A percentile compares a stretch with the other conserved stretches of the same genome.
Conservation (phyloP, 495 filamentous ascomycete species). For the Beverwykella pulmonaria region DNA sequence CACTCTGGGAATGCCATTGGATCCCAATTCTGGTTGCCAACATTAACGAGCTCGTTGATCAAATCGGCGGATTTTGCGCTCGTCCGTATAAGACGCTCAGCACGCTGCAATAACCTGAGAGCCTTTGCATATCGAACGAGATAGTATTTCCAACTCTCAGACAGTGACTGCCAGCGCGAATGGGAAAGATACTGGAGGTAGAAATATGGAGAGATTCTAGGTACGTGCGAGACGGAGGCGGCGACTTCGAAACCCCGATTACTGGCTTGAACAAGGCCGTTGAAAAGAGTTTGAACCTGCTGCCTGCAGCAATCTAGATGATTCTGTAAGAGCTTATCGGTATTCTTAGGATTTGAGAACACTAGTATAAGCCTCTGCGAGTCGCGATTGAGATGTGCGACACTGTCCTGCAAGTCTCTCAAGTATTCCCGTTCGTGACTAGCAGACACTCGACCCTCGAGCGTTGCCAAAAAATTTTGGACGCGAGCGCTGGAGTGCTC, state of each 20-base stretch:
- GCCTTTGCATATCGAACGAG: slow-evolving; percentile 46
- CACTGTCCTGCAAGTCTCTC: no score
- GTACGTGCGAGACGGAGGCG: slow-evolving; percentile 13
- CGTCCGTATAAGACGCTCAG: slow-evolving; percentile 43
- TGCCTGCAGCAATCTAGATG: background rate
- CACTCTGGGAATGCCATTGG: slow-evolving; percentile 55
- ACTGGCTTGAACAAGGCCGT: background rate
- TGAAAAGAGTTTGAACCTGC: no score
- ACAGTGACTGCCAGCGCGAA: slow-evolving; percentile 2
- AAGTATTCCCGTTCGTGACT: no score
- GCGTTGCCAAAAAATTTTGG: no score
- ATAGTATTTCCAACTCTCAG: slow-evolving; percentile 33
- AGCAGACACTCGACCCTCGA: no score
- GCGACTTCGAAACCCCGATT: slow-evolving; percentile 13
- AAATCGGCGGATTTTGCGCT: slow-evolving; percentile 43
- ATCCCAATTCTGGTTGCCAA: slow-evolving; percentile 57
- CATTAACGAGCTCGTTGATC: slow-evolving; percentile 54
- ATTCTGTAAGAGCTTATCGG: background rate
- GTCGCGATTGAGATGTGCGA: no score
- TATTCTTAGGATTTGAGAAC: background rate
- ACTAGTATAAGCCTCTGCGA: no score
- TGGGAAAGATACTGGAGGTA: slow-evolving; percentile 32
- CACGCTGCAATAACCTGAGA: slow-evolving; percentile 48
- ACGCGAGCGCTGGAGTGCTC: no score
- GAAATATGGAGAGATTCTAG: slow-evolving; percentile 32